Conservation (phyloP, 1,284 basidiomycete species). For the Cerrena zonata region DNA sequence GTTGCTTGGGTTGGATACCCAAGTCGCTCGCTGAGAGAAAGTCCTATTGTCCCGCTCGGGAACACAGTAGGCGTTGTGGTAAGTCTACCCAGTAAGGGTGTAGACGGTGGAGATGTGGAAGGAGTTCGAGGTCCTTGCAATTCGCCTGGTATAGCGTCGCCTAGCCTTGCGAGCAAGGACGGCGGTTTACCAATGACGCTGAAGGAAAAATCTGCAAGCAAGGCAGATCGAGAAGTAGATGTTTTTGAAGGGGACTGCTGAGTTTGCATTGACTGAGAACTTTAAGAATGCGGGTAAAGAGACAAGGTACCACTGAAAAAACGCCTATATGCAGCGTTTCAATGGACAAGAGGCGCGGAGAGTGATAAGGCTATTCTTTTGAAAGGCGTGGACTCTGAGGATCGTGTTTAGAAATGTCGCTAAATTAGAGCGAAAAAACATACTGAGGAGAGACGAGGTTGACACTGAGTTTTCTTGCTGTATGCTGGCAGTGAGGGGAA, state of each 20-base stretch:
- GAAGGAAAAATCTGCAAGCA: slow-evolving; percentile 11
- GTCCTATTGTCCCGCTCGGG: too few relatives aligned
- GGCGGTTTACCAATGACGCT: slow-evolving; percentile 14
- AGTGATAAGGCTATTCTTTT: background rate
- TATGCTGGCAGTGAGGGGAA: background rate
- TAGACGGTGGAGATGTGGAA: too few relatives aligned
- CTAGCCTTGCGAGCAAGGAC: slow-evolving; percentile 12
- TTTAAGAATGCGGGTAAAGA: background rate
- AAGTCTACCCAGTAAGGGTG: too few relatives aligned
- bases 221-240: background rate
- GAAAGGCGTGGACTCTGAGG: background rate
- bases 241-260: background rate
- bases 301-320: background rate
- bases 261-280: background rate
- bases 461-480: too few relatives aligned
- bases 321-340: background rate
- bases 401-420: background rate
- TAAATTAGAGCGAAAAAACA: background rate
- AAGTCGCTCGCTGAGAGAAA: too few relatives aligned
- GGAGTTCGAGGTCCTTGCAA: too few relatives aligned
- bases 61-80: too few relatives aligned
- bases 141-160: too few relatives aligned
- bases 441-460: background rate
- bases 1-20: too few relatives aligned
- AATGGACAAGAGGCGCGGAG: background rate